A percentile compares a stretch with the other conserved stretches of the same genome.
Evolutionary conservation across 768 basidiomycete genomes (phyloP).

Genomic region (Mycena indigotica): DNA sequence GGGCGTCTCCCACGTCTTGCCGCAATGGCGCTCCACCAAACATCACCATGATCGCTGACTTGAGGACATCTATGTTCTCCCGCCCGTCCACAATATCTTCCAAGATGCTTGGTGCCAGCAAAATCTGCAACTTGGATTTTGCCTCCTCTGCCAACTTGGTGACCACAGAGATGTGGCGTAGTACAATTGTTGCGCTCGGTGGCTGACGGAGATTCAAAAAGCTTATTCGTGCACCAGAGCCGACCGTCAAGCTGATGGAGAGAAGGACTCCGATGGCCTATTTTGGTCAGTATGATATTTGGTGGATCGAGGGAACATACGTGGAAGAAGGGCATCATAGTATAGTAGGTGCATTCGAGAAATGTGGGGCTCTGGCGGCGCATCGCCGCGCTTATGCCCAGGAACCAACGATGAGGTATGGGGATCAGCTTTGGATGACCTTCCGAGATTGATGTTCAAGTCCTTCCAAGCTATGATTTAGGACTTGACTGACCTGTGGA

Average conservation of each 20-base stretch:
- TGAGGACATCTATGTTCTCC: slow-evolving; percentile 7
- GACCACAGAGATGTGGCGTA: slow-evolving; percentile 17
- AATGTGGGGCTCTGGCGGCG: slow-evolving; percentile 4
- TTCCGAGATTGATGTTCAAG: not conserved
- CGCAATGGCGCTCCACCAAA: slow-evolving; percentile 6
- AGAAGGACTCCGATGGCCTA: slow-evolving; percentile 20
- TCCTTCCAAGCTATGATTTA: not conserved
- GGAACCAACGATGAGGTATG: slow-evolving; percentile 14
- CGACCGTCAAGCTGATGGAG: slow-evolving; percentile 13
- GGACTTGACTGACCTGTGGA: slow-evolving; percentile 4
- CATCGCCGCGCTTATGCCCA: slow-evolving; percentile 1
- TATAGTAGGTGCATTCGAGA: slow-evolving; percentile 17
- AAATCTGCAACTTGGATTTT: slow-evolving; percentile 7
- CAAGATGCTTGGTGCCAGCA: slow-evolving; percentile 23
- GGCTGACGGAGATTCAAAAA: slow-evolving; percentile 18
- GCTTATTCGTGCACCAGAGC: slow-evolving; percentile 3
- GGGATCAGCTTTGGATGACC: slow-evolving; percentile 28
- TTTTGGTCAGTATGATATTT: not conserved
- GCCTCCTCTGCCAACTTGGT: not conserved
- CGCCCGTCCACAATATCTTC: slow-evolving; percentile 19
- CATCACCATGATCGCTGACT: slow-evolving; percentile 18
- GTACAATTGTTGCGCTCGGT: slow-evolving; percentile 11
- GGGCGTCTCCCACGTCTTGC: slow-evolving; percentile 6
- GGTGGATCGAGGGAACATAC: slow-evolving; percentile 7
- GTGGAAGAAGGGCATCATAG: slow-evolving; percentile 27